These are phyloP conservation scores for Neonectria hederae DNA, from an alignment of 2,329 filamentous ascomycete genomes.

Conservation along the genomic window DNA sequence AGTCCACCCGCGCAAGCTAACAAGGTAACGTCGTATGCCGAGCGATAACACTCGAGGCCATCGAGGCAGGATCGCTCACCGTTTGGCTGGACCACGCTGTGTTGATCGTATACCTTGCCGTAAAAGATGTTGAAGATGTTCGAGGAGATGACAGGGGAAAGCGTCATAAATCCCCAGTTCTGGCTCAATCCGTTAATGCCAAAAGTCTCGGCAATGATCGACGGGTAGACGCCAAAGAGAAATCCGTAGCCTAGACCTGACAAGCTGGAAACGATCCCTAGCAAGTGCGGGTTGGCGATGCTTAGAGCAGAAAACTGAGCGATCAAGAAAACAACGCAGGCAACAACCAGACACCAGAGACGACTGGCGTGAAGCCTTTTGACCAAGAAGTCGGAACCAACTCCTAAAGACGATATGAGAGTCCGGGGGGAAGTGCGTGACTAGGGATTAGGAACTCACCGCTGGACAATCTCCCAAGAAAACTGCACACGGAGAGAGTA, in stretches of 20 bases:
- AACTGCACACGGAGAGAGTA: slow-evolving; percentile 89
- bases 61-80: slow-evolving; percentile 80
- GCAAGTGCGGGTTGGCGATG: slow-evolving; percentile 78
- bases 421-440: not conserved
- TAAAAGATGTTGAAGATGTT: slow-evolving; percentile 96
- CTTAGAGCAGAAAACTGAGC: slow-evolving; percentile 81
- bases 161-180: slow-evolving; percentile 96
- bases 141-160: slow-evolving; percentile 86
- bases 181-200: slow-evolving; percentile 88
- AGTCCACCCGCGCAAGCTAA: slow-evolving; percentile 75
- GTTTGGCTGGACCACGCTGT: slow-evolving; percentile 73
- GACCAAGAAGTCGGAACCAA: slow-evolving; percentile 90
- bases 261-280: slow-evolving; percentile 81
- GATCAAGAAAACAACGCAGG: slow-evolving; percentile 78
- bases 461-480: slow-evolving; percentile 80
- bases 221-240: slow-evolving; percentile 92
- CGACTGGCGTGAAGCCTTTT: slow-evolving; percentile 82
- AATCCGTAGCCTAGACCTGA: slow-evolving; percentile 93
- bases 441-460: slow-evolving; percentile 58
- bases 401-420: slow-evolving; percentile 60
- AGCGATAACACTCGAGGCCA: slow-evolving; percentile 81
- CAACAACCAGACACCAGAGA: slow-evolving; percentile 88
- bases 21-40: slow-evolving; percentile 84
- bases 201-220: slow-evolving; percentile 88
- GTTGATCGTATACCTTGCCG: slow-evolving; percentile 81